Base-by-base conservation (phyloP, 2,329 filamentous ascomycete species). In the Colletotrichum ledebouriae region DNA sequence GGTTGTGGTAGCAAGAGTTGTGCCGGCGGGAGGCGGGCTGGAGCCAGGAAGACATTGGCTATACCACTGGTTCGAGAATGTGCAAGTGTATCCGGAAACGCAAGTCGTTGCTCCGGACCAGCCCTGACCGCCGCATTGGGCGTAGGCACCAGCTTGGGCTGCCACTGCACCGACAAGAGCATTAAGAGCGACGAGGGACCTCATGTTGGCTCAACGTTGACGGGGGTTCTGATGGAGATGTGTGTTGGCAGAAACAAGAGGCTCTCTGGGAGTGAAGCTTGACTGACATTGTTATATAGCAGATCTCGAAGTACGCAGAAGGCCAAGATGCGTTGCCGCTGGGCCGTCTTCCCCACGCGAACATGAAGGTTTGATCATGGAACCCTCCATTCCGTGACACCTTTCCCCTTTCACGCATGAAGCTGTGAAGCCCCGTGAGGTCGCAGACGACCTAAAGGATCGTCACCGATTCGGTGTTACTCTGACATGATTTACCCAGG, bases 101-200 rank as follows among this genome's bases (percentile, higher is more conserved):
- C 83, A 84, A 0, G 77, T 78, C 4, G 76, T 83, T 0, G 73
- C 44, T 1, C 82, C 82, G 12, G 72, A 71, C 74, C 75, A 83
- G 50, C 67, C 71, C 7, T 67, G 76, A 9, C 83, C 83, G 61
- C 83, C 82, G 50, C 83, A 85, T 65, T 84, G 82, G 9, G 70
- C 67, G 57, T 64, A 76, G 7, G 75, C 61, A 1, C 60, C 60
- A 42, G 69, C 61, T 33, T 71, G 70, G 2, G 67, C 67, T 7
- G 63, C 52, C 3, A 57, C 67, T 11, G 52, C 63, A 17, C 67
- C 42, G 20, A 56, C 52, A 15, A 71, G 59, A 20, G 67, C 56
- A n/a, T 57, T 33, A 6, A 69, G 52, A 20, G 47, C 39, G 6
- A 57, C 37, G 10, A 68, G 6, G 13, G 25, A 60, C 49, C 49